Percentiles rank a stretch among this genome's conserved stretches.
phyloP scores from a whole-genome alignment of 2,329 filamentous ascomycete species.

The Aspergillus hiratsukae region DNA sequence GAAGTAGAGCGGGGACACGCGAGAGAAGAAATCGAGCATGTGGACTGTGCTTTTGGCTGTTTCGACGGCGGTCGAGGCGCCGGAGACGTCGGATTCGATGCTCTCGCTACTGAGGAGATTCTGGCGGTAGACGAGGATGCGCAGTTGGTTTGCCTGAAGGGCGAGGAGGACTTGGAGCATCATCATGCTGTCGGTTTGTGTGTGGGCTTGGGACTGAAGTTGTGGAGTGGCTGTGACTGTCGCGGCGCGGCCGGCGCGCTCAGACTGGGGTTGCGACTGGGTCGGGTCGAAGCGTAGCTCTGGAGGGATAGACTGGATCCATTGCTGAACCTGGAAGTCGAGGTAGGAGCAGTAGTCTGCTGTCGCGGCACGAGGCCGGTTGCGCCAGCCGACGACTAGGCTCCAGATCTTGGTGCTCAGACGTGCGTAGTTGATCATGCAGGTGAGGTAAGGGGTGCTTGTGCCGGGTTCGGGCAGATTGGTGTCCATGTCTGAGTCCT shows the following conservation, averaged over 20 bases:
- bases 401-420: constrained; percentile 48
- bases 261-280: constrained; percentile 11
- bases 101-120: constrained; percentile 37
- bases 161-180: constrained; percentile 43
- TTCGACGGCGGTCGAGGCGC: constrained; percentile 40
- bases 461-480: constrained; percentile 43
- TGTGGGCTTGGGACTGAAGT: background rate
- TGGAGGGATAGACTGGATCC: constrained; percentile 44
- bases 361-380: constrained; percentile 26
- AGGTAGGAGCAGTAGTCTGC: constrained; percentile 39
- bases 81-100: constrained; percentile 33
- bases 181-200: constrained; percentile 33
- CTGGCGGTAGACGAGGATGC: constrained; percentile 44
- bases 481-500: constrained; percentile 49
- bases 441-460: constrained; percentile 41
- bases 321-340: constrained; percentile 43
- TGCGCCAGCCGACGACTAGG: constrained; percentile 38
- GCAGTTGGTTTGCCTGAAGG: constrained; percentile 44
- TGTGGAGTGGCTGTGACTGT: background rate
- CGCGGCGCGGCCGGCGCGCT: background rate
- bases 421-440: constrained; percentile 47
- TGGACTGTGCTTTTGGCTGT: constrained; percentile 36
- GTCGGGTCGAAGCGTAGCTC: constrained; percentile 39
- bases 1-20: constrained; percentile 35
- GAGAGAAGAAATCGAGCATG: constrained; percentile 36